phyloP scores from a whole-genome alignment of 2,329 filamentous ascomycete genomes.

The Colletotrichum acutatum region DNA sequence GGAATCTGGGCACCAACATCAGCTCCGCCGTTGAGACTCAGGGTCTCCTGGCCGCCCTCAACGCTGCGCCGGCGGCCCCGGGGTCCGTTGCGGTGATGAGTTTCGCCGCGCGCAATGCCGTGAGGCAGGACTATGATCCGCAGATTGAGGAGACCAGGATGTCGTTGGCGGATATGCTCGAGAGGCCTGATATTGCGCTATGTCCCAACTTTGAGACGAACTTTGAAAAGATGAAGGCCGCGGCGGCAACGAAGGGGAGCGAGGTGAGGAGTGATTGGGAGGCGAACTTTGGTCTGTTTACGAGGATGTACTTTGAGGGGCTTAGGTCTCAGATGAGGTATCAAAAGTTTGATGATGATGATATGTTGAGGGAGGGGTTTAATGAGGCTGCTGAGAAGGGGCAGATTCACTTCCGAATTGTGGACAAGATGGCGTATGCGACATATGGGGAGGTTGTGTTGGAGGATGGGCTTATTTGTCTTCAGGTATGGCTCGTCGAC shows the following conservation, averaged over 20 bases:
- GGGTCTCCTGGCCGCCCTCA: constrained; percentile 57
- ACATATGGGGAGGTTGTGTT: constrained; percentile 58
- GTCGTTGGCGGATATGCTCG: constrained; percentile 49
- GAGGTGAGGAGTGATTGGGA: constrained; percentile 55
- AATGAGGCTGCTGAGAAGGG: constrained; percentile 56
- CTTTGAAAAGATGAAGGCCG: constrained; percentile 52
- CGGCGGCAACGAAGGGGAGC: constrained; percentile 43
- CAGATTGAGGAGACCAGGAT: constrained; percentile 52
- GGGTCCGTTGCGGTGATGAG: constrained; percentile 46
- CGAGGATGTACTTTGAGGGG: constrained; percentile 55
- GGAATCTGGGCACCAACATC: constrained; percentile 58
- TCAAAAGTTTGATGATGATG: constrained; percentile 59
- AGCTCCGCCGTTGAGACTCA: constrained; percentile 48
- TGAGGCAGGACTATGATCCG: constrained; percentile 56
- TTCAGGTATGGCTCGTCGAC: constrained; percentile 53
- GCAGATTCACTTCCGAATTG: constrained; percentile 57
- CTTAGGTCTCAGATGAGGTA: constrained; percentile 53
- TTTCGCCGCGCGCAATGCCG: constrained; percentile 54
- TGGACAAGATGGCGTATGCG: constrained; percentile 54
- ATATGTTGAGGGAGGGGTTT: constrained; percentile 60
- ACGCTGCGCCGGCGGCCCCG: constrained; percentile 50
- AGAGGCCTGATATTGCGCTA: constrained; percentile 54
- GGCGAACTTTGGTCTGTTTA: constrained; percentile 52
- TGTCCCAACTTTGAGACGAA: constrained; percentile 58
- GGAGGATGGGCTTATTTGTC: constrained; percentile 60